These are phyloP conservation scores for Eimeria brunetti DNA, from an alignment of 169 alveolate genomes.

Conservation along the genomic window DNA sequence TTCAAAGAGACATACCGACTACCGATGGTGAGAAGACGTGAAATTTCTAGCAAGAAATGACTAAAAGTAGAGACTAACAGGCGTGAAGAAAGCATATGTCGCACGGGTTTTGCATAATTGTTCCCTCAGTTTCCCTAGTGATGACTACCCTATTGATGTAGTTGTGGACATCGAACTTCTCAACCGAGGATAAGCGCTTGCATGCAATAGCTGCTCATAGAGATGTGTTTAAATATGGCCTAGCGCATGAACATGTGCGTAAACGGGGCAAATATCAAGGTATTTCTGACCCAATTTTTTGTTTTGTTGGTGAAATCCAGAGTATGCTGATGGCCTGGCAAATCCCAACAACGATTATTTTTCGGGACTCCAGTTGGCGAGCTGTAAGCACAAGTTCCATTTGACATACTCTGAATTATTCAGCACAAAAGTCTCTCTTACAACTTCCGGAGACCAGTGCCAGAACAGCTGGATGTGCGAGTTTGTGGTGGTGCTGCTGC, in stretches of 20 bases:
- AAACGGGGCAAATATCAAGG: not conserved
- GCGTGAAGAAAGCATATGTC: not conserved
- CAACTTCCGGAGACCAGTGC: not conserved
- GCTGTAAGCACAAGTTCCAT: not conserved
- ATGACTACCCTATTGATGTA: not conserved
- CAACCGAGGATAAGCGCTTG: not conserved
- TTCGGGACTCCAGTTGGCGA: slow-evolving; percentile 35
- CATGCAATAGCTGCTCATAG: not conserved
- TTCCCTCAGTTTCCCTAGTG: not conserved
- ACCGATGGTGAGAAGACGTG: not conserved
- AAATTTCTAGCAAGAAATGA: not conserved
- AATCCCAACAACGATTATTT: not conserved
- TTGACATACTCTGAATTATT: not conserved
- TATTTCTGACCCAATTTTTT: not conserved
- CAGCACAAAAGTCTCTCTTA: not conserved
- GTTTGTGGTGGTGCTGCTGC: not conserved
- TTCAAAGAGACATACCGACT: not conserved
- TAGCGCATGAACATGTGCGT: not conserved
- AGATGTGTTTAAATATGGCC: not conserved
- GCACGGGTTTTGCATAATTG: not conserved
- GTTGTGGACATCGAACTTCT: not conserved
- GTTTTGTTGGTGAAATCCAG: not conserved
- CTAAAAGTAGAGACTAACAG: not conserved
- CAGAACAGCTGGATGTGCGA: not conserved
- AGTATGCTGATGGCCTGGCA: not conserved